phyloP scores from a whole-genome alignment of 108 stramenopile species.

The Fragilaria crotonensis region DNA sequence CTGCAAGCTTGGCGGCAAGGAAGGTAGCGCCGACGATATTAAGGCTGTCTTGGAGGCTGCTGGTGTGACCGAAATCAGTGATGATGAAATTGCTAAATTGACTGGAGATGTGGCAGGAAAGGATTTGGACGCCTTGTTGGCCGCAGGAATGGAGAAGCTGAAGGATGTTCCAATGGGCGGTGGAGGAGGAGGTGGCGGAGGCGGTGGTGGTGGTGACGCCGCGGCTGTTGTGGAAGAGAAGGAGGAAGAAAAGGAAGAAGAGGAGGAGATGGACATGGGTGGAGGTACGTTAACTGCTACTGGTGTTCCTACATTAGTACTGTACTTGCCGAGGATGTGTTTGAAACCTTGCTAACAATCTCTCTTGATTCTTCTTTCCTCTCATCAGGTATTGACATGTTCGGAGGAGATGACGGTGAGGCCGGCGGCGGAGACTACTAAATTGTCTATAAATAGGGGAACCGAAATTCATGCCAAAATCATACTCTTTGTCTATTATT shows the following conservation, averaged over 20 bases:
- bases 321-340: too few relatives aligned
- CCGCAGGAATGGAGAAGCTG: constrained; percentile 79
- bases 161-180: constrained; percentile 92
- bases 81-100: constrained; percentile 54
- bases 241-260: constrained; percentile 53
- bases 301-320: neutral
- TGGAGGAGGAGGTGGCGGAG: constrained; percentile 73
- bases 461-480: too few relatives aligned
- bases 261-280: constrained; percentile 4
- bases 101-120: constrained; percentile 79
- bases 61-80: constrained; percentile 58
- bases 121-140: constrained; percentile 73
- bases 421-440: neutral
- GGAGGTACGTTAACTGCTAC: neutral
- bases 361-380: neutral
- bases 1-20: constrained; percentile 80
- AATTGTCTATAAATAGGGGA: too few relatives aligned
- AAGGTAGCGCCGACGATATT: constrained; percentile 73
- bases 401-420: neutral
- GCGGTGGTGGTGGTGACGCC: constrained; percentile 37
- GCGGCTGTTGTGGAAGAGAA: constrained; percentile 33
- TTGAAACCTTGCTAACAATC: too few relatives aligned
- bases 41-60: constrained; percentile 77
- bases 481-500: too few relatives aligned
- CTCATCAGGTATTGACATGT: neutral